A percentile compares a stretch with the other conserved stretches of the same genome.
Conservation (phyloP, 2,329 filamentous ascomycete species). For the Paecilomyces formosus region DNA sequence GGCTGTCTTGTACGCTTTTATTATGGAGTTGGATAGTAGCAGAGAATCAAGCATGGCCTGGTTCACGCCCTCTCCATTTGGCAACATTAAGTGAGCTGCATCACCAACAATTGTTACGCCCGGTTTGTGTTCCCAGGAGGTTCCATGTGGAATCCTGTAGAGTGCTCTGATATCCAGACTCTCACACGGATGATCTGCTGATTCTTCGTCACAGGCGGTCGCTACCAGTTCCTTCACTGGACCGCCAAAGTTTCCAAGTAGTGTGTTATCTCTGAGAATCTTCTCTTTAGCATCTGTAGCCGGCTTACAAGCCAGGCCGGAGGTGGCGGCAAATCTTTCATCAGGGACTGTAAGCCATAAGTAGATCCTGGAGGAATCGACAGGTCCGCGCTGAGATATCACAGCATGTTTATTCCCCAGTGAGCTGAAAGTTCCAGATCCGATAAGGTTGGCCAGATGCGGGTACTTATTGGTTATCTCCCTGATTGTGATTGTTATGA, state of each 20-base stretch:
- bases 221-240: not conserved
- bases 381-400: not conserved
- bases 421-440: not conserved
- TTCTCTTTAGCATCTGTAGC: not conserved
- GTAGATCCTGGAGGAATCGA: not conserved
- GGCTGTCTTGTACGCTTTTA: no score
- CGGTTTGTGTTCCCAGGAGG: not conserved
- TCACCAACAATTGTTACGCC: constrained; percentile 19
- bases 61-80: constrained; percentile 22
- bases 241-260: not conserved
- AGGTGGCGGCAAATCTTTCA: not conserved
- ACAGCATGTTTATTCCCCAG: not conserved
- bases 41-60: no score
- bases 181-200: not conserved
- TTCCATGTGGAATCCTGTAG: not conserved
- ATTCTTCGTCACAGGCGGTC: not conserved
- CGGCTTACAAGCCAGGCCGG: not conserved
- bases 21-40: no score
- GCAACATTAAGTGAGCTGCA: constrained; percentile 22
- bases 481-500: not conserved
- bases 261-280: not conserved
- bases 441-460: not conserved
- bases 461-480: not conserved
- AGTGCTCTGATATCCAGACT: not conserved
- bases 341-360: not conserved